Conservation (phyloP, 176 grass and related monocot genomes). For the Echinochloa phyllopogon region DNA sequence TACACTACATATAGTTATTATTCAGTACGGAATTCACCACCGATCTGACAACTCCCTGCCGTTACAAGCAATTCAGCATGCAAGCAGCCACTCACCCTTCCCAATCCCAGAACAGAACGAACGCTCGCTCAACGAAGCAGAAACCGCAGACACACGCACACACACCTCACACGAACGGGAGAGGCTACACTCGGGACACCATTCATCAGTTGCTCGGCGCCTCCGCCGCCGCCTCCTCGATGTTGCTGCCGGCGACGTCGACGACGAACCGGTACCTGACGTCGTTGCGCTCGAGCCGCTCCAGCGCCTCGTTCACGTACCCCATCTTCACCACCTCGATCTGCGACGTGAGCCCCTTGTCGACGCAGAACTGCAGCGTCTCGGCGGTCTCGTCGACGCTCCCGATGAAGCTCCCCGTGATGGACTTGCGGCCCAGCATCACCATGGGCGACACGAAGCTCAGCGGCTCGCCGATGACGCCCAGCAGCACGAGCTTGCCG, state of each 20-base stretch:
- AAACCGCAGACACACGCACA: not conserved
- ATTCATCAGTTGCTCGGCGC: not conserved
- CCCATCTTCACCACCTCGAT: conserved; percentile 99
- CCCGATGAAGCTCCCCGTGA: conserved; percentile 89
- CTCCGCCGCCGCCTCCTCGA: conserved; percentile 33
- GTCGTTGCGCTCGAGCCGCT: conserved; percentile 86
- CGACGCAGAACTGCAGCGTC: conserved; percentile 73
- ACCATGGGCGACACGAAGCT: conserved; percentile 83
- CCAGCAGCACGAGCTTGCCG: conserved; percentile 78
- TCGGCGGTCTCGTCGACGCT: conserved; percentile 82
- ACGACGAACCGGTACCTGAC: conserved; percentile 96
- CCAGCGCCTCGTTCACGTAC: conserved; percentile 81
- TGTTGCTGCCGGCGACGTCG: conserved; percentile 86
- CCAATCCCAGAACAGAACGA: not conserved
- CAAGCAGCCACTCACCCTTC: not conserved
- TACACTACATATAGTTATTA: not conserved
- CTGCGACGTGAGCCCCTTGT: conserved; percentile 79
- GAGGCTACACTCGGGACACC: not conserved
- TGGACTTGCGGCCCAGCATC: conserved; percentile 86
- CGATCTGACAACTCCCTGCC: not conserved
- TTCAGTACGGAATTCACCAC: not conserved
- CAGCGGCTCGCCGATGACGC: conserved; percentile 86
- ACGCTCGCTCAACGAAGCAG: not conserved
- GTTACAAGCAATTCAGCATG: not conserved
- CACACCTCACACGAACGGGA: not conserved